Evolutionary conservation across 768 basidiomycete genomes (phyloP), one percentile per base, ranked within the genome.

Genomic region (Russula virescens): DNA sequence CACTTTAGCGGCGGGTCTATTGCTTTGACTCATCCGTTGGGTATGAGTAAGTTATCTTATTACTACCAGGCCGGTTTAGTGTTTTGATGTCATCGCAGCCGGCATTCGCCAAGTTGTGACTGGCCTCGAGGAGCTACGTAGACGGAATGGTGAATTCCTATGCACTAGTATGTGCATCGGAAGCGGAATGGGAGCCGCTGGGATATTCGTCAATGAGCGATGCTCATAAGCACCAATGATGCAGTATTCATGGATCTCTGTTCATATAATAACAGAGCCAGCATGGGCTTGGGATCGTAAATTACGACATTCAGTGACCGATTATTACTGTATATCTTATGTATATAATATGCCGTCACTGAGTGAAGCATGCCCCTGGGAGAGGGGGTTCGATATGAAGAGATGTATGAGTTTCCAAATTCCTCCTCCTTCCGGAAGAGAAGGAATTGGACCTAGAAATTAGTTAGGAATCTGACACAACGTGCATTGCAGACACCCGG

Each of bases 141-240:
- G 93, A 46, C 82, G 79, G 61, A 80, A 86, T 60, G 83, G 81
- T 58, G 79, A 81, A 28, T 70, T 96, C 25, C 79, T 96, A 60
- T 89, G 89, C 69, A 94, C 93, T 2, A 90, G 88, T 61, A 86
- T 86, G 85, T 86, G 84, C 68, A 74, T 90, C 28, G 94, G 94
- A 23, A 89, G 87, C 69, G 93, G 93, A 19, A 93, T 94, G 93
- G 92, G 90, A 7, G 89, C 90, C 18, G 89, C 89, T 1, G 85
- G 84, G 4, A 80, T 92, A 42, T 87, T 91, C 62, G 85, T 92
- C 18, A 90, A 90, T 68, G 89, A 92, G 54, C 56, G 47, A 16
- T 43, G 51, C 19, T 59, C 34, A 14, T 55, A 46, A 63, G 14
- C 46, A 10, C 23, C 26, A 19, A 31, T 8, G 31, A 31, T 31